These are phyloP conservation scores for Conringia planisiliqua DNA, from an alignment of 345 rosid genomes.

Conservation along the genomic window DNA sequence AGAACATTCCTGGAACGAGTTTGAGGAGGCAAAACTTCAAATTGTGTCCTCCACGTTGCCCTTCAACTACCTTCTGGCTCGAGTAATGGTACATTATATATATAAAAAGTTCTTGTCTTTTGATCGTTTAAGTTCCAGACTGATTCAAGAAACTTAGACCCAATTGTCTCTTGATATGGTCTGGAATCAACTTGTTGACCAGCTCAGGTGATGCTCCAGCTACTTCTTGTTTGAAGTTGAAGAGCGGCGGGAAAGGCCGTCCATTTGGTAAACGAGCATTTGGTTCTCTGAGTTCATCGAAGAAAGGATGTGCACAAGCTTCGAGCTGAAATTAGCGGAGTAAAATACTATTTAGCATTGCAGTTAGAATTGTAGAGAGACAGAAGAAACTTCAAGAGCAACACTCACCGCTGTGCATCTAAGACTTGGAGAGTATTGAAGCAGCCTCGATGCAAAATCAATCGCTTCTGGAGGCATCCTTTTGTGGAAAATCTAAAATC, in stretches of 20 bases:
- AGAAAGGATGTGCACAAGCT: constrained; percentile 71
- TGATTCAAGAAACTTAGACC: constrained; percentile 71
- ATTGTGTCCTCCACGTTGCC: constrained; percentile 10
- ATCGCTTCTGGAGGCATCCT: constrained; percentile 90
- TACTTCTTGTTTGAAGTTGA: constrained; percentile 74
- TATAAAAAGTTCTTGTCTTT: constrained; percentile 1
- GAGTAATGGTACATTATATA: constrained; percentile 33
- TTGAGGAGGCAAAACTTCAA: constrained; percentile 2
- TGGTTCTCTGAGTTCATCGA: constrained; percentile 63
- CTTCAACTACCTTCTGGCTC: constrained; percentile 17
- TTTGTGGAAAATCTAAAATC: constrained; percentile 63
- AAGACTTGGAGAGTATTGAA: constrained; percentile 87
- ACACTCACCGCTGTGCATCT: constrained; percentile 76
- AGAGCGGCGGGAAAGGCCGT: constrained; percentile 56
- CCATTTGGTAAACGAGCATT: constrained; percentile 58
- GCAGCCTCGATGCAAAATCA: constrained; percentile 75
- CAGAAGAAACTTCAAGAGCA: not conserved
- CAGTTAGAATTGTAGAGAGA: not conserved
- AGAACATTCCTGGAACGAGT: constrained; percentile 11
- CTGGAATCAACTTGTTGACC: constrained; percentile 83
- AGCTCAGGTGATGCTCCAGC: constrained; percentile 71
- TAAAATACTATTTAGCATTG: not conserved
- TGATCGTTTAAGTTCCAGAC: constrained; percentile 50
- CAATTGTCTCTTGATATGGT: constrained; percentile 71
- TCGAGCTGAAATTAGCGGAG: constrained; percentile 40